These are phyloP conservation scores for Rhodotorula taiwanensis DNA, from an alignment of 768 basidiomycete genomes.

Conservation along the genomic window DNA sequence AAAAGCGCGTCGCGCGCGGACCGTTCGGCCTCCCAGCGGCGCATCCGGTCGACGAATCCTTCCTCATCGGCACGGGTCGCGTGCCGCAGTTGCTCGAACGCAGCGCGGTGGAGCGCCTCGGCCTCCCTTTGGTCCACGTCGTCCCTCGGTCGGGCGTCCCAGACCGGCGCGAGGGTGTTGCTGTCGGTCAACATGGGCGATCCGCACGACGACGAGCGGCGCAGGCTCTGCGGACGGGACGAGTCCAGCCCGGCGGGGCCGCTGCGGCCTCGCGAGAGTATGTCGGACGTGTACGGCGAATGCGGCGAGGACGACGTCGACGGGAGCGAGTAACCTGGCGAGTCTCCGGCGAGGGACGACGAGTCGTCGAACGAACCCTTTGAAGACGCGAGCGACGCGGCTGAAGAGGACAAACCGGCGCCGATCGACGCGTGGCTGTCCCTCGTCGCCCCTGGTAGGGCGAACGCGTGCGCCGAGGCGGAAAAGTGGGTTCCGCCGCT, in stretches of 20 bases:
- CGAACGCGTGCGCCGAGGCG: conserved; percentile 5
- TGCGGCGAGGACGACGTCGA: conserved; percentile 13
- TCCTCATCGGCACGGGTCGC: conserved; percentile 18
- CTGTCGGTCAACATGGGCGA: conserved; percentile 8
- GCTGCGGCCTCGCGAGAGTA: background rate
- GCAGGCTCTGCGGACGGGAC: background rate
- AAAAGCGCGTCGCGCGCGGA: too few relatives aligned
- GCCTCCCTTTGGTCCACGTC: conserved; percentile 4
- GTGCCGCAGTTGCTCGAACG: conserved; percentile 26
- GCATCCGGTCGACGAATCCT: conserved; percentile 29
- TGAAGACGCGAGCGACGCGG: conserved; percentile 8
- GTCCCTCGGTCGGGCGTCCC: background rate
- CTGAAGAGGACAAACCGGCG: background rate
- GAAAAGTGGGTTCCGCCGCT: conserved; percentile 2
- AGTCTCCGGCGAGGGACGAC: conserved; percentile 1
- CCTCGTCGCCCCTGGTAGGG: background rate
- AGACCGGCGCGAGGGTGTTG: too few relatives aligned
- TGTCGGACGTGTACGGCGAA: background rate
- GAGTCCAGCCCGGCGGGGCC: conserved; percentile 2
- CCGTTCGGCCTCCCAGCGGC: conserved; percentile 21
- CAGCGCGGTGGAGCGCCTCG: conserved; percentile 19
- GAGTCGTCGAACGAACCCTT: conserved; percentile 16
- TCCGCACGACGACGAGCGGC: conserved; percentile 6
- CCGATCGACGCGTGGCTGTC: conserved; percentile 3
- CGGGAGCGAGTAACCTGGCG: background rate